phyloP scores from a whole-genome alignment of 768 basidiomycete genomes.

The Mycena leptocephala region DNA sequence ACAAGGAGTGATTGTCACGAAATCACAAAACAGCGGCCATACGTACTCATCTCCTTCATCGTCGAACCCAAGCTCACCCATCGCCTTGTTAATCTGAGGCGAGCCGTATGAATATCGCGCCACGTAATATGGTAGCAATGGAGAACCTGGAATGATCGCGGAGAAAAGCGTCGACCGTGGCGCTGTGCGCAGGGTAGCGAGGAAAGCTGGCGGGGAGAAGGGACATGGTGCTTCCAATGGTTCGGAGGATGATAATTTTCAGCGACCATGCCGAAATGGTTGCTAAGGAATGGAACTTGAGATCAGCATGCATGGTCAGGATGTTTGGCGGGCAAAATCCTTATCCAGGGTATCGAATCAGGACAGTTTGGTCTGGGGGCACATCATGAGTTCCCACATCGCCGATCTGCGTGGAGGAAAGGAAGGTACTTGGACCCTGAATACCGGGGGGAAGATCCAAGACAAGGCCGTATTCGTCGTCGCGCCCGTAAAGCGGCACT shows the following conservation, averaged over 20 bases:
- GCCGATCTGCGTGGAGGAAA: neutral
- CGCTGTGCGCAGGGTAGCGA: neutral
- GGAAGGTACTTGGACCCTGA: neutral
- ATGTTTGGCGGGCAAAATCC: neutral
- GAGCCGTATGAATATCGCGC: too few relatives aligned
- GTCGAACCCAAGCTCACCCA: too few relatives aligned
- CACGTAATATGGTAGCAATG: too few relatives aligned
- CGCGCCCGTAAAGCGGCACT: neutral
- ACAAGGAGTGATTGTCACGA: too few relatives aligned
- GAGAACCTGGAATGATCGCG: too few relatives aligned
- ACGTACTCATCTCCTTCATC: too few relatives aligned
- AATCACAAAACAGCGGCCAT: too few relatives aligned
- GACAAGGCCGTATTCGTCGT: neutral
- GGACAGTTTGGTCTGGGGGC: neutral
- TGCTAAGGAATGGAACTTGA: neutral
- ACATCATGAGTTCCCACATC: neutral
- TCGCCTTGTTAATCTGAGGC: too few relatives aligned
- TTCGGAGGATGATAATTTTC: constrained; percentile 2
- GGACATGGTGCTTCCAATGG: neutral
- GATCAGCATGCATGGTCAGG: neutral
- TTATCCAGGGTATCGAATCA: neutral
- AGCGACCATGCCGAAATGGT: neutral
- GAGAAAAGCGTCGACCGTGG: neutral
- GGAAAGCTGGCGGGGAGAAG: neutral
- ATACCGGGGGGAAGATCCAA: neutral